Evolutionary conservation across 495 filamentous ascomycete species (phyloP), one percentile per base, ranked within the genome.

Genomic region (Bathelium albidoporum): DNA sequence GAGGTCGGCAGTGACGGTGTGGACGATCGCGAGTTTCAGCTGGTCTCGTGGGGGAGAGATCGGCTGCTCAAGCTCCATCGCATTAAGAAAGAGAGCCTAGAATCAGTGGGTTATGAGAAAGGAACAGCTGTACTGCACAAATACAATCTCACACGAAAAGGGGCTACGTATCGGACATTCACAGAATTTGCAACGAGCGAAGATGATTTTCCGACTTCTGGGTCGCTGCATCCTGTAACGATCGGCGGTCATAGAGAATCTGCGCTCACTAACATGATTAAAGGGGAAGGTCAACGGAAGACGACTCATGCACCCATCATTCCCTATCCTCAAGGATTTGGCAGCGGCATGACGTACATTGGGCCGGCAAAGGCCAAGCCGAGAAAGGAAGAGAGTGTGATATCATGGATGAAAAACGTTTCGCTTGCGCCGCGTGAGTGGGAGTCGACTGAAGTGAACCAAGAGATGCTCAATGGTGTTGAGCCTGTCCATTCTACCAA

Each of bases 1-100:
- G 75, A 73, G 5, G 79, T 85, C 26, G 20, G 26, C n/a, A 79
- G 84, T 5, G 83, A 90, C 61, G 81, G 80, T n/a, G 74, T 86
- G n/a, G 92, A 97, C 64, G 79, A 93, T 64, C 83, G 92, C 59
- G 92, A 96, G 45, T 96, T 96, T 65, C 92, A 97, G 73, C 76
- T 97, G 24, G 89, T 97, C 4, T 90, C 91, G 2, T 97, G 92
- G 92, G 90, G 91, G 24, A 86, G 87, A 52, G 93, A 97, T 71
- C 86, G 87, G 64, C 80, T 90, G 66, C 80, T 97, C 59, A 85
- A 87, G 20, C 78, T 97, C 44, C 91, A 96, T 69, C 83, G 83
- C 59, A 83, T 91, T 5, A 83, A 88, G 31, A 74, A 82, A 7
- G 76, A 86, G 39, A 75, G 84, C 32, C 75, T 94, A 2, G 76